Base-by-base conservation (phyloP, 2,329 filamentous ascomycete genomes). In the Westerdykella ornata region DNA sequence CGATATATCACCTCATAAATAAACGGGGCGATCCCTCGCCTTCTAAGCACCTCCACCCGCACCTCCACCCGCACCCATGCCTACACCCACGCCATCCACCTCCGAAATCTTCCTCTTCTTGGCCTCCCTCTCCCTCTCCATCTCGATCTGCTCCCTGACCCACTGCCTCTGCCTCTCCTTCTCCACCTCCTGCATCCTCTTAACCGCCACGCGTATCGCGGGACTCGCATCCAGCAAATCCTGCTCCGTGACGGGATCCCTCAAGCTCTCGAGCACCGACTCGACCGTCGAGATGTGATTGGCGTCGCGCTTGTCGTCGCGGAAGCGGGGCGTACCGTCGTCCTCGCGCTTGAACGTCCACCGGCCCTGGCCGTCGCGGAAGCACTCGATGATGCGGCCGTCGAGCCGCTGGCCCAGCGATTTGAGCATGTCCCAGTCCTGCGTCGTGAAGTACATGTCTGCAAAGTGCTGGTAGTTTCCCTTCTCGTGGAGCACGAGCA, bases 221-320 rank as follows among this genome's bases (percentile, higher is more conserved):
- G 75, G 76, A 19, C 84, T 84, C 1, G 78, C 75, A 2, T 69
- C 75, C 35, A 89, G 75, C 26, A 98, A 73, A 59, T 98, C 88
- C 43, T 85, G 75, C 66, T 95, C 81, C 0, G 80, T 85, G 9
- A 98, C 88, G 1, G 81, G 81, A 57, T 96, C 88, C 46, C 81
- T 76, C 53, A 98, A 97, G 65, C 87, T 94, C 50, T 90, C 83
- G 44, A 96, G 75, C 3, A 98, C 92, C 61, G 85, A 94, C 18
- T 81, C 73, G 1, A 96, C 87, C 0, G 86, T 90, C 14, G 73
- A 81, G 45, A 85, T 83, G 66, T 97, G 89, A 58, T 98, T 98
- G 0, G 86, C 88, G 52, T 95, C 84, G 19, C 74, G 72, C 69
- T 98, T 98, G 67, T 98, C 92, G 57, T 97, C 89, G 39, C 92